Evolutionary conservation across 306 rosid genomes (phyloP), one percentile per base, ranked within the genome.

Genomic region (Arachis hypogaea): DNA sequence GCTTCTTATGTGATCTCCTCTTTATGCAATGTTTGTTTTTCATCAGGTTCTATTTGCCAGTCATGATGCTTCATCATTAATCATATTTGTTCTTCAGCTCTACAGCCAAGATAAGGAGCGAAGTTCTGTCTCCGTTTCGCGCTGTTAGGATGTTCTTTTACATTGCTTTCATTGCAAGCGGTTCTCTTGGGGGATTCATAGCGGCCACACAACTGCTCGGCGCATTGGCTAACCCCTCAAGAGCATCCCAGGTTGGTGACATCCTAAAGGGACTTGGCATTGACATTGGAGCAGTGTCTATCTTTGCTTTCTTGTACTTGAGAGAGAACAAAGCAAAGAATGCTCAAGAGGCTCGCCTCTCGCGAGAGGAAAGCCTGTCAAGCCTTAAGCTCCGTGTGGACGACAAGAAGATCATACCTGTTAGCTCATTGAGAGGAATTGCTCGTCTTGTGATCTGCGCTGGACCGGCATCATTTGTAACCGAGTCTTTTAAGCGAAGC

Each of bases 391-490:
- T 94, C 57, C 92, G 97, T 3, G 88, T 89, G 71, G 85, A 82
- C 54, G 87, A 88, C 56, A 91, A 84, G 77, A 86, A 41, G 84
- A 82, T 82, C 74, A 86, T 94, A 63, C 88, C 90, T 11, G 78
- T 92, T 45, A 85, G 77, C 80, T 77, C 92, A 9, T 60, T 94
- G 65, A 82, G 96, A 86, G 99, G 99, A 59, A 38, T 85, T 85
- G 97, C 93, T 65, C 83, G 97, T 51, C 92, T 94, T 68, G 98
- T 94, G 12, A 84, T 94, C 22, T 94, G 98, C 6, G 91, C 91
- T n/a, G 95, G 96, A 69, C 96, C 95, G 0, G 86, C 89, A 38
- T 88, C 93, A 0, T 85, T 77, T 61, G 7, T 94, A 73, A 77
- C 78, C 0, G 95, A 94, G 77, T 84, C 96, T 45, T 94, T 92